Base-by-base conservation (phyloP, 768 basidiomycete species). In the Naganishia friedmannii region DNA sequence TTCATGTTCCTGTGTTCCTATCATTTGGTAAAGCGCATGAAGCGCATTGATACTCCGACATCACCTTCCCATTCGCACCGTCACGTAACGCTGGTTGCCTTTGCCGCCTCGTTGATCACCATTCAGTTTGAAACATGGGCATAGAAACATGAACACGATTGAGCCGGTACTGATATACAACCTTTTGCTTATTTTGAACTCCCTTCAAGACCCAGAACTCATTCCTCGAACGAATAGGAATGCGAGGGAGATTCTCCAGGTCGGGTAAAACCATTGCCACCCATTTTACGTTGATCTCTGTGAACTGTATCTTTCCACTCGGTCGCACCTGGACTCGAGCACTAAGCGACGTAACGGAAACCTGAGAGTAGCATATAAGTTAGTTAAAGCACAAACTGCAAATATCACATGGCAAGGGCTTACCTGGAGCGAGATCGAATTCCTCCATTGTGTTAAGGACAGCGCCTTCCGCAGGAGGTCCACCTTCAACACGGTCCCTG, bases 401-500 rank as follows among this genome's bases (percentile, higher is more conserved):
- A 23, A 23, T 34, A 10, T 1, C n/a, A 31, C 12, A n/a, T 23
- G 31, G 1, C 34, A 21, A 37, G 15, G n/a, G 34, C 60, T 46
- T 42, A 58, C 77, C 78, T 29, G 71, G 73, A 34, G 78, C 78
- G 46, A 75, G 63, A 70, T 80, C 79, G 68, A 73, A 74, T 29
- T 75, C 53, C 55, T 77, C 75, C 46, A 74, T 54, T 17, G 75
- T 73, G 39, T 79, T 75, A 28, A 79, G 34, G 15, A 65, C 65
- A 6, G 67, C 54, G 5, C 79, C 81, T 63, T 75, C 71, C 19
- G 66, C 28, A 6, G 81, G 82, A 42, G 66, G 53, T 1, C 80
- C 82, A 32, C 82, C 82, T 70, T 83, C 82, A 0, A 69, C 68
- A 39, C 66, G 68, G 73, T 83, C 81, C 15, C 82, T 66, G 0